Evolutionary conservation across 371 early-diverging fungal species (phyloP).

Genomic region (Vairimorpha necatrix): DNA sequence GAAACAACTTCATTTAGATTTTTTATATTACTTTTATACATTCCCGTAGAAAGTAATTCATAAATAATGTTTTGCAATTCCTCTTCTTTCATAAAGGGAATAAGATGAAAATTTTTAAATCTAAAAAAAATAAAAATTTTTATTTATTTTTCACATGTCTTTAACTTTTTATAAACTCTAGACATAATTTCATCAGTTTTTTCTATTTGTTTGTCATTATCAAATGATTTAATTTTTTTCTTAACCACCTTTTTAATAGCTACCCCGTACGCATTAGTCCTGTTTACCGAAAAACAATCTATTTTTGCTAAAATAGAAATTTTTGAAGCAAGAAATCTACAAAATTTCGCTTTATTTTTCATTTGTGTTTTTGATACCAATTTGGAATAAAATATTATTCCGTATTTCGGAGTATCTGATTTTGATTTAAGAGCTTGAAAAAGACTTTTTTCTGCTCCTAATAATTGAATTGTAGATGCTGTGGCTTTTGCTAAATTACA

Average conservation of each 20-base stretch:
- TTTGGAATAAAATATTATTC: slow-evolving; percentile 86
- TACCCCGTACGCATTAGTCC: slow-evolving; percentile 82
- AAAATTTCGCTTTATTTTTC: slow-evolving; percentile 94
- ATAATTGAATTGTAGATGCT: slow-evolving; percentile 90
- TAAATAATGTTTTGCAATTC: neutral
- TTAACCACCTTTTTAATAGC: slow-evolving; percentile 87
- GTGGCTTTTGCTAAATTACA: slow-evolving; percentile 90
- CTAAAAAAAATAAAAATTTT: neutral
- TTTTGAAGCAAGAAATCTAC: slow-evolving; percentile 93
- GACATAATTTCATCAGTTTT: slow-evolving; percentile 87
- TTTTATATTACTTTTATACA: neutral
- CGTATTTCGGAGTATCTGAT: slow-evolving; percentile 96
- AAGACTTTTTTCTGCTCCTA: slow-evolving; percentile 96
- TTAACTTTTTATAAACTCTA: slow-evolving; percentile 67
- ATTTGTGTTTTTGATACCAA: slow-evolving; percentile 83
- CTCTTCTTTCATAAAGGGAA: neutral
- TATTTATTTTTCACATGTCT: too few species aligned
- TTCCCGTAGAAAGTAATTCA: neutral
- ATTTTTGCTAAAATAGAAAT: too few species aligned
- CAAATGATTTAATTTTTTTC: slow-evolving; percentile 82
- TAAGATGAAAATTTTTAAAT: slow-evolving; percentile 18
- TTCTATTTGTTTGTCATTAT: slow-evolving; percentile 72
- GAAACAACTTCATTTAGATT: slow-evolving; percentile 9
- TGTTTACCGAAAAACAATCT: slow-evolving; percentile 83
- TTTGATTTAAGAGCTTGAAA: slow-evolving; percentile 90